phyloP scores from a whole-genome alignment of 140 eudicot species.

The Anethum foeniculum region DNA sequence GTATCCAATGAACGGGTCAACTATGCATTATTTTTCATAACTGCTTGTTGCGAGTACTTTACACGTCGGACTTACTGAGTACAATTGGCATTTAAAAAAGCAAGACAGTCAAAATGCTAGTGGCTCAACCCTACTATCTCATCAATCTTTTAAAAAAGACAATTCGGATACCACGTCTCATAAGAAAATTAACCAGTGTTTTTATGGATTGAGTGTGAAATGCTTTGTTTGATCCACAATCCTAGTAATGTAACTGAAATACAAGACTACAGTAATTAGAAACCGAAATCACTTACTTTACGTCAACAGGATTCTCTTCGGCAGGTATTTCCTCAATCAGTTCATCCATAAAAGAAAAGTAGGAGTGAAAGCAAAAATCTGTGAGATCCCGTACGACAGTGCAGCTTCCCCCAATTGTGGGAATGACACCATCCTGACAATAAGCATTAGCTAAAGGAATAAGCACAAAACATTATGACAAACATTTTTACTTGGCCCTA shows the following conservation, averaged over 20 bases:
- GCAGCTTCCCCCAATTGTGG: slow-evolving; percentile 70
- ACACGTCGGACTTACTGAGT: neutral
- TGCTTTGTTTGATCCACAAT: neutral
- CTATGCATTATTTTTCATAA: neutral
- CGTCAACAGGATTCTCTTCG: slow-evolving; percentile 54
- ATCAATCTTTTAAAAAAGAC: neutral
- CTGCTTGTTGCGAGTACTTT: neutral
- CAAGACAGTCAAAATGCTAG: neutral
- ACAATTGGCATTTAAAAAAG: neutral
- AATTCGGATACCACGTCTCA: neutral
- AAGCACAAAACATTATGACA: neutral
- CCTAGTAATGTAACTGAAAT: neutral
- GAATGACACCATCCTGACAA: slow-evolving; percentile 63
- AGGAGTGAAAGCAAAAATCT: slow-evolving; percentile 91
- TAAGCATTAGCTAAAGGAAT: slow-evolving; percentile 1
- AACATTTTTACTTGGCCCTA: neutral
- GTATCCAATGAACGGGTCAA: neutral
- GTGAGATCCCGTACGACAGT: slow-evolving; percentile 77
- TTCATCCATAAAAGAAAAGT: slow-evolving; percentile 94
- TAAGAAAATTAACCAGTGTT: neutral
- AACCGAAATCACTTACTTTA: slow-evolving; percentile 40
- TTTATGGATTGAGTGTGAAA: neutral
- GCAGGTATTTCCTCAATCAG: slow-evolving; percentile 56
- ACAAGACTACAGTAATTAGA: neutral
- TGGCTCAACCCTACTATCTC: neutral